Evolutionary conservation across 2,329 filamentous ascomycete genomes (phyloP), one percentile per base, ranked within the genome.

Genomic region (Aspergillus brunneoviolaceus): DNA sequence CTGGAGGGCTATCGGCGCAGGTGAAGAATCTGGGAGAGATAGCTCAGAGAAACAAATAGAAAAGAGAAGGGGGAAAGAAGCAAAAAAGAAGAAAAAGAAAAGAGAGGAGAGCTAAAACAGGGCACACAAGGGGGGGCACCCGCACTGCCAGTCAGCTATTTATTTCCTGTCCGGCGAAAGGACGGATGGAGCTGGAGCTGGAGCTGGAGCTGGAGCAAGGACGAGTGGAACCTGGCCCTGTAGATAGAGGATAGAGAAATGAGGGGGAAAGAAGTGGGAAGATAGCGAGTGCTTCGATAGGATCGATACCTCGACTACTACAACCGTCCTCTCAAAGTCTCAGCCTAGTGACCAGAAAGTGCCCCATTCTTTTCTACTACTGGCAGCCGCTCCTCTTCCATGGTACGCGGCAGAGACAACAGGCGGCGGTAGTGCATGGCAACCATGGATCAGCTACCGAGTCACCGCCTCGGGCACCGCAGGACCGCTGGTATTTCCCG

Each of bases 361-460:
- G 42, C 25, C 63, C 60, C 61, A 65, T 63, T 63, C 65, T 64
- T 56, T 63, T 60, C 61, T 62, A 45, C 7, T 60, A 45, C 7
- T 60, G 58, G 21, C 57, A 47, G 45, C 59, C 59, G 62, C 57
- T 57, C 52, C 55, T 56, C 54, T 60, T 54, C 66, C 63, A 65
- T 67, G 65, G 65, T 63, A 64, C 62, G 49, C 52, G 39, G 39
- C 25, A 55, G 39, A 60, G 63, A 61, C 62, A 66, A 64, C 59
- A 63, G 61, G 53, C 61, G 61, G 53, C 60, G 53, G 65, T 69
- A 67, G 62, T 60, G 62, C 67, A 66, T 64, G 67, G 67, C 67
- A 69, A 69, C 67, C 58, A 62, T 50, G 60, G 59, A 48, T 50
- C 53, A 19, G 39, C 39, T 45, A 16, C 39, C 39, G 39, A 45